phyloP scores from a whole-genome alignment of 768 basidiomycete species.

The Suillus discolor region DNA sequence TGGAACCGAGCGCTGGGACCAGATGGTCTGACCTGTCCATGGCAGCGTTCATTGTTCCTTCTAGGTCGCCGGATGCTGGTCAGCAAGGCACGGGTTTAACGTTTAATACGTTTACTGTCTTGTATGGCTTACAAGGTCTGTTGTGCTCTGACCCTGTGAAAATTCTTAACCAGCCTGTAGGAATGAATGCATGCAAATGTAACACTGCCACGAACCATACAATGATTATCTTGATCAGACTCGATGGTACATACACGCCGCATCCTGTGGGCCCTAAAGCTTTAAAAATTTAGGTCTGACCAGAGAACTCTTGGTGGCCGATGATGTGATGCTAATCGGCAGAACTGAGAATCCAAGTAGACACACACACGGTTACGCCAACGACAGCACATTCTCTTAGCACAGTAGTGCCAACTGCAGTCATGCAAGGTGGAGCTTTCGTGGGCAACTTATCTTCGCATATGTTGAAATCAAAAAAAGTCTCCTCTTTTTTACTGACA shows the following conservation, averaged over 20 bases:
- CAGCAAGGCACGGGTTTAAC: neutral
- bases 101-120: no score
- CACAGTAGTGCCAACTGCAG: neutral
- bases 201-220: neutral
- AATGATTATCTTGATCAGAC: neutral
- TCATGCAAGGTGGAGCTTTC: neutral
- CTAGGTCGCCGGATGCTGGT: neutral
- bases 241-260: neutral
- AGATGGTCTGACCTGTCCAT: neutral
- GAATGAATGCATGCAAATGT: no score
- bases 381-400: neutral
- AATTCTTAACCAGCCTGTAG: neutral
- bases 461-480: neutral
- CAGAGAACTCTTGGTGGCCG: neutral
- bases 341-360: neutral
- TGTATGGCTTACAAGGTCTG: neutral
- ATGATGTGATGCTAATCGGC: neutral
- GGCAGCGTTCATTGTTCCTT: neutral
- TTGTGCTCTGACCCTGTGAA: neutral
- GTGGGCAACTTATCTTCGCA: neutral
- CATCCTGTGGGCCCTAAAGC: neutral
- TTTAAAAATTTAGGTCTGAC: neutral
- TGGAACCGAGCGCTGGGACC: slow-evolving; percentile 13
- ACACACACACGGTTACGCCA: neutral
- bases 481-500: neutral